Conservation (phyloP, 106 monocot genomes). For the Acorus calamus region DNA sequence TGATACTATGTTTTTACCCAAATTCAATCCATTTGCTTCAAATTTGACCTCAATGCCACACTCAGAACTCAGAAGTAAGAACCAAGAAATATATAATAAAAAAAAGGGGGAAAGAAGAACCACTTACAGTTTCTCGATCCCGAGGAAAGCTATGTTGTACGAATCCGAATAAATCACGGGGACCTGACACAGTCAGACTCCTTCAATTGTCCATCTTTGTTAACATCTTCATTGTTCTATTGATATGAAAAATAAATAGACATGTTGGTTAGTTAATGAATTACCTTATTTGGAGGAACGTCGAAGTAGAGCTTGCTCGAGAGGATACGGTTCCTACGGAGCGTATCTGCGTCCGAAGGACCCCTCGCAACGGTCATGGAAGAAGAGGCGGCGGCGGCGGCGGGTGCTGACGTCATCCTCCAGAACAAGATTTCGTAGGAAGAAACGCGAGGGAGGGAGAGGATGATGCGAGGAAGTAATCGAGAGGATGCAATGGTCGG, state of each 20-base stretch:
- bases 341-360: slow-evolving; percentile 4
- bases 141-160: slow-evolving; percentile 77
- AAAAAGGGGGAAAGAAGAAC: not conserved
- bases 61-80: not conserved
- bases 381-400: too few relatives aligned
- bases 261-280: not conserved
- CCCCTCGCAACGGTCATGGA: not conserved
- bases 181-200: slow-evolving; percentile 24
- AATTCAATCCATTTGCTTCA: too few relatives aligned
- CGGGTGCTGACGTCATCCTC: too few relatives aligned
- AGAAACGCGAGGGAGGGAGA: too few relatives aligned
- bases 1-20: too few relatives aligned
- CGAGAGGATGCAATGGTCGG: too few relatives aligned
- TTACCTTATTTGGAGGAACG: slow-evolving; percentile 51
- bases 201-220: not conserved
- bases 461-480: too few relatives aligned
- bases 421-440: too few relatives aligned
- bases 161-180: slow-evolving; percentile 79
- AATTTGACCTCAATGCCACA: not conserved
- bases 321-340: slow-evolving; percentile 50
- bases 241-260: not conserved
- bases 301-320: slow-evolving; percentile 95
- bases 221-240: not conserved
- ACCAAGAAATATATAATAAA: not conserved
- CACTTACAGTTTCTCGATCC: slow-evolving; percentile 91